Evolutionary conservation across 1,284 basidiomycete species (phyloP).

Genomic region (Pyrrhoderma lamaoense): DNA sequence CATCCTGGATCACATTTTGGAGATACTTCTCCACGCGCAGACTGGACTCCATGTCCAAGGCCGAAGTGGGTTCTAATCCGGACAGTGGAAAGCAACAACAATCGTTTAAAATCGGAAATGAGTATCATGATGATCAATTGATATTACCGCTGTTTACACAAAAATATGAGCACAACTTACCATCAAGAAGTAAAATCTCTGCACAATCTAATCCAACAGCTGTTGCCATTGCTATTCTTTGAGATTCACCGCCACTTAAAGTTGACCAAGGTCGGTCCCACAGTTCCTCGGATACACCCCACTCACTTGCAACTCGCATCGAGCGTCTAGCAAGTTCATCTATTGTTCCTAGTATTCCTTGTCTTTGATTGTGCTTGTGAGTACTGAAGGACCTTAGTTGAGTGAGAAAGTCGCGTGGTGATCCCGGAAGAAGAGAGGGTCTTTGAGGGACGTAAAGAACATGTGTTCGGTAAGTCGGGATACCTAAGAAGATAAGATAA

Average conservation of each 20-base stretch:
- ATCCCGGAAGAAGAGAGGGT: slow-evolving; percentile 74
- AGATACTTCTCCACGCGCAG: slow-evolving; percentile 59
- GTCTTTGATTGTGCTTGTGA: slow-evolving; percentile 29
- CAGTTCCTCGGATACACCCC: slow-evolving; percentile 60
- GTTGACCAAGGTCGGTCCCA: slow-evolving; percentile 76
- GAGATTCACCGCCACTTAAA: slow-evolving; percentile 78
- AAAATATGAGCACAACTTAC: slow-evolving; percentile 35
- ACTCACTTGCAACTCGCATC: slow-evolving; percentile 50
- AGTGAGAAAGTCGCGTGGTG: slow-evolving; percentile 64
- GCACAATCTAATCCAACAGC: slow-evolving; percentile 67
- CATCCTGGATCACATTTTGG: slow-evolving; percentile 40
- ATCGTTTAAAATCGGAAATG: neutral
- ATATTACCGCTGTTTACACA: too few relatives aligned
- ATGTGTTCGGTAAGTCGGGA: slow-evolving; percentile 68
- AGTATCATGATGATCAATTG: neutral
- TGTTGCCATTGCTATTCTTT: slow-evolving; percentile 71
- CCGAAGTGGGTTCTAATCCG: slow-evolving; percentile 74
- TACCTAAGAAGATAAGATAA: slow-evolving; percentile 36
- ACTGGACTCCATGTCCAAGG: slow-evolving; percentile 67
- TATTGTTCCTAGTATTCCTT: too few relatives aligned
- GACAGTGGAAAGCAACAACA: neutral
- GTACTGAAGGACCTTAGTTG: slow-evolving; percentile 51
- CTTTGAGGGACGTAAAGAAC: slow-evolving; percentile 83
- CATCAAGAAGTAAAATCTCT: slow-evolving; percentile 78
- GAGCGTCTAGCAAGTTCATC: slow-evolving; percentile 22